Percentiles rank a stretch among this genome's conserved stretches.
These are phyloP conservation scores for Phytomonas serpens DNA, from an alignment of 208 protist species.

Conservation along the genomic window DNA sequence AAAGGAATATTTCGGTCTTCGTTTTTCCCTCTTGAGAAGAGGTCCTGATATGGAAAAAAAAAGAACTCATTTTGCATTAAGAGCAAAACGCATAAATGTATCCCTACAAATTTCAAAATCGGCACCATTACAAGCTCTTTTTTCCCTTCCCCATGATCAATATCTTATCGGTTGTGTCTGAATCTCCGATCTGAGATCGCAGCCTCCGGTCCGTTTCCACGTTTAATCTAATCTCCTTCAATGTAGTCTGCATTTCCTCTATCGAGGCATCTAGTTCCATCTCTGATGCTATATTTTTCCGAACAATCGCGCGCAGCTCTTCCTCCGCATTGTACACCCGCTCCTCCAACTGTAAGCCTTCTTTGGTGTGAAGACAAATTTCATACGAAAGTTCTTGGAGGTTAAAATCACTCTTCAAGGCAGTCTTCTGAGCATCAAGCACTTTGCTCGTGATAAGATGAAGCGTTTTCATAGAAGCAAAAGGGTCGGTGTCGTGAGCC, in stretches of 20 bases:
- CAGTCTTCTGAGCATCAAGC: slow-evolving; percentile 12
- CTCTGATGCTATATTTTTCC: slow-evolving; percentile 29
- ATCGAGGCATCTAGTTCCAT: slow-evolving; percentile 33
- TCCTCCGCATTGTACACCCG: slow-evolving; percentile 16
- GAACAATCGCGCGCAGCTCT: slow-evolving; percentile 24
- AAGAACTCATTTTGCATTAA: background rate
- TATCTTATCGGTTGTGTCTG: slow-evolving; percentile 19
- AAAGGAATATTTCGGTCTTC: no score
- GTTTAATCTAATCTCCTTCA: slow-evolving; percentile 62
- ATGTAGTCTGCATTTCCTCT: slow-evolving; percentile 37
- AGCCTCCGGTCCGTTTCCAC: slow-evolving; percentile 30
- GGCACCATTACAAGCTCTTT: background rate
- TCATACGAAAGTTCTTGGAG: slow-evolving; percentile 27
- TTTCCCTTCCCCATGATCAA: slow-evolving; percentile 18
- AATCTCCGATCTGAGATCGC: slow-evolving; percentile 21
- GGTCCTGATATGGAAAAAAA: no score
- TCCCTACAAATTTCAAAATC: background rate
- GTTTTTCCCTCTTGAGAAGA: no score
- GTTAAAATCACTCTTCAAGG: slow-evolving; percentile 15
- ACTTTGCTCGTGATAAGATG: slow-evolving; percentile 16
- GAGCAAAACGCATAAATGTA: background rate
- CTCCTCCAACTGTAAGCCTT: slow-evolving; percentile 21
- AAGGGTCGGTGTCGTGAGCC: background rate
- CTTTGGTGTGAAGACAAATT: slow-evolving; percentile 11
- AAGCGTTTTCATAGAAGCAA: slow-evolving; percentile 3